Percentiles rank a stretch among this genome's conserved stretches.
phyloP scores from a whole-genome alignment of 2,329 filamentous ascomycete species.

The Paecilomyces dactylethromorphus region DNA sequence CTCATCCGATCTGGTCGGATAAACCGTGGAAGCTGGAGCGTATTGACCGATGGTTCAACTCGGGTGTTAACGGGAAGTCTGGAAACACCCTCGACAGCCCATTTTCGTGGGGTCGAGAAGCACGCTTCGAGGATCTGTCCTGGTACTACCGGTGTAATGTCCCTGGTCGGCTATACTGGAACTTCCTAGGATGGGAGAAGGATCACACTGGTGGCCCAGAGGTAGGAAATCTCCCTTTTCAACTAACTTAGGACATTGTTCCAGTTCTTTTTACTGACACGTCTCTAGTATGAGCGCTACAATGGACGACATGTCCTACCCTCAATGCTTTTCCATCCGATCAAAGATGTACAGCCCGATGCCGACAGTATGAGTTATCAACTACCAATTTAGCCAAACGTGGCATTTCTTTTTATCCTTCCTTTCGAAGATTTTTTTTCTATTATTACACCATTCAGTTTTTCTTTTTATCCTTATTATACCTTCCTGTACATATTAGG shows the following conservation, averaged over 20 bases:
- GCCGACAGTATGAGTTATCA: slow-evolving; percentile 11
- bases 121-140: slow-evolving; percentile 25
- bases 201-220: slow-evolving; percentile 10
- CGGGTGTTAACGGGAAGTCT: slow-evolving; percentile 21
- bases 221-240: slow-evolving; percentile 1
- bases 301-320: slow-evolving; percentile 19
- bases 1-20: slow-evolving; percentile 75
- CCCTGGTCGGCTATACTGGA: slow-evolving; percentile 25
- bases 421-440: background rate
- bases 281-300: slow-evolving; percentile 7
- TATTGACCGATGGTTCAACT: slow-evolving; percentile 25
- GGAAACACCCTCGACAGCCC: slow-evolving; percentile 25
- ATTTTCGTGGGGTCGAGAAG: slow-evolving; percentile 26
- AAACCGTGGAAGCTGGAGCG: slow-evolving; percentile 35
- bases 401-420: background rate
- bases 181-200: slow-evolving; percentile 25
- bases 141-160: slow-evolving; percentile 27
- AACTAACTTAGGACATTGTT: background rate
- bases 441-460: background rate
- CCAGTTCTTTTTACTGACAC: background rate
- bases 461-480: background rate
- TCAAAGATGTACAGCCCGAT: slow-evolving; percentile 18
- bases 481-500: background rate
- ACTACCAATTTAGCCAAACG: slow-evolving; percentile 8
- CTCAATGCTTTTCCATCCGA: slow-evolving; percentile 36